Conservation (phyloP, 208 protist genomes). For the Leishmania tarentolae region DNA sequence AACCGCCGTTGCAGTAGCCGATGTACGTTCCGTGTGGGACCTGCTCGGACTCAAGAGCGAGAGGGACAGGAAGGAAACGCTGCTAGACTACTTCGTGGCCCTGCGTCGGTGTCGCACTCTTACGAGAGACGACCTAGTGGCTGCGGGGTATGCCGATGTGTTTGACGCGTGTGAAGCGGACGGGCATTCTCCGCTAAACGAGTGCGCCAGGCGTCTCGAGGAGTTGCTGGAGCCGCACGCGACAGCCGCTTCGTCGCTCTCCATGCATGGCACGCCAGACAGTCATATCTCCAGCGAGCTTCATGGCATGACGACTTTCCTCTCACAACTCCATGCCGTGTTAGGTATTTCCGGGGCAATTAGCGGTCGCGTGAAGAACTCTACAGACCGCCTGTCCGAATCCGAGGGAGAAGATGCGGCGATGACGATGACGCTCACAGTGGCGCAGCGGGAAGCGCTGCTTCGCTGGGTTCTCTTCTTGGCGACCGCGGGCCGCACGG, state of each 20-base stretch:
- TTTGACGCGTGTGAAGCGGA: neutral
- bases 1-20: slow-evolving; percentile 32
- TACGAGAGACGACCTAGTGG: slow-evolving; percentile 1
- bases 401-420: neutral
- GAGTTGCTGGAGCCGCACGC: neutral
- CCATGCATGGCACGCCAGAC: neutral
- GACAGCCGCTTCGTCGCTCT: neutral
- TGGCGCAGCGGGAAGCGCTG: slow-evolving; percentile 24
- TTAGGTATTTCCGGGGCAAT: neutral
- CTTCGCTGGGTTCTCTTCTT: slow-evolving; percentile 24
- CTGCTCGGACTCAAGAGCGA: slow-evolving; percentile 22
- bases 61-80: slow-evolving; percentile 15
- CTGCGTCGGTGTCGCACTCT: slow-evolving; percentile 25
- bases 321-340: slow-evolving; percentile 6
- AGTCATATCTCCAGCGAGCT: neutral
- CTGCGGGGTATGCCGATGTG: neutral
- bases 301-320: neutral
- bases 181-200: neutral
- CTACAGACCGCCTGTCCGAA: neutral
- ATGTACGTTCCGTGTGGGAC: slow-evolving; percentile 28
- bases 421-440: neutral
- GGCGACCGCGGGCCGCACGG: neutral
- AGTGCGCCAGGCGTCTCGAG: neutral
- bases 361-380: neutral
- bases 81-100: slow-evolving; percentile 22